Evolutionary conservation across 73 alveolate species (phyloP).

Genomic region (Blepharisma japonicum): DNA sequence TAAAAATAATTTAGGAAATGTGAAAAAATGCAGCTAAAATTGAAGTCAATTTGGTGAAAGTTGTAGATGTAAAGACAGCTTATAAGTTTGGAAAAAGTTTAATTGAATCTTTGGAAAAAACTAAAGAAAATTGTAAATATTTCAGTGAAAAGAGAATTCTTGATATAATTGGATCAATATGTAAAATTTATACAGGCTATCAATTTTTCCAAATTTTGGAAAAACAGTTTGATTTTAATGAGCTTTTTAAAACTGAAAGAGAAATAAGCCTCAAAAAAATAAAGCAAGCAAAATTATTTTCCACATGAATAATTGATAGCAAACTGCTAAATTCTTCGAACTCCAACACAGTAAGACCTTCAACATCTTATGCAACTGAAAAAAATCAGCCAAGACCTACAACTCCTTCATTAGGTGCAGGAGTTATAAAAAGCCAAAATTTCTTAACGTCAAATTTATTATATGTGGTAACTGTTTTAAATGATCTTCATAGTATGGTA

Average conservation of each 20-base stretch:
- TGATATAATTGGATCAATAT: background rate
- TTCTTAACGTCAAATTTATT: too few relatives aligned
- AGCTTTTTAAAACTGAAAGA: background rate
- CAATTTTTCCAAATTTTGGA: background rate
- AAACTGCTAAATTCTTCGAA: background rate
- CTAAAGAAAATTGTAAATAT: background rate
- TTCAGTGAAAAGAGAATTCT: background rate
- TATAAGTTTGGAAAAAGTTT: background rate
- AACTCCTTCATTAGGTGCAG: too few relatives aligned
- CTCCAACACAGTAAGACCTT: background rate
- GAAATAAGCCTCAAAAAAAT: background rate
- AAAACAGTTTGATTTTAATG: background rate
- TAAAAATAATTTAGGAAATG: conserved; percentile 15
- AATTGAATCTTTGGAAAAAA: background rate
- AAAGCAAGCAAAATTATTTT: background rate
- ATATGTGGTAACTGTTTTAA: too few relatives aligned
- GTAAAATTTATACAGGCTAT: background rate
- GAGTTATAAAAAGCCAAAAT: too few relatives aligned
- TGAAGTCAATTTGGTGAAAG: background rate
- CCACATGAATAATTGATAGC: background rate
- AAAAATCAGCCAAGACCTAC: too few relatives aligned
- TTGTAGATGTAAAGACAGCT: background rate
- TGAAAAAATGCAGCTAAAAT: background rate
- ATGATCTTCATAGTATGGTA: too few relatives aligned
- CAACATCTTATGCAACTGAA: conserved; percentile 9